Conservation (phyloP, 331 rosid species). For the Malus hybrid region DNA sequence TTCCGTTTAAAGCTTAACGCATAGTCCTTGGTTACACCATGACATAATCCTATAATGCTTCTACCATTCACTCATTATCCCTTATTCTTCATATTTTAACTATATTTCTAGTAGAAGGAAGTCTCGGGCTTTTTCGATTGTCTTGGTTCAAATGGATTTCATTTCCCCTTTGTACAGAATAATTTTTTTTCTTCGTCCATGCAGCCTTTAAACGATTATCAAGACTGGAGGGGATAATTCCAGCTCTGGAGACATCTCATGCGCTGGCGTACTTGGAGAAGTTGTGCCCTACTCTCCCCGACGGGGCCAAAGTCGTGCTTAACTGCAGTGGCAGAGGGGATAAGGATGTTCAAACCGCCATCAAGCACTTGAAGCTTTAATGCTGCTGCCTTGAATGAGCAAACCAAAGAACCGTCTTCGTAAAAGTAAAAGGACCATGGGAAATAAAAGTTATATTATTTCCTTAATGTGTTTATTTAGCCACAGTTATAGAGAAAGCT, state of each 20-base stretch:
- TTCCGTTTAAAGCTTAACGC: not conserved
- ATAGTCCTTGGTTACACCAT: not conserved
- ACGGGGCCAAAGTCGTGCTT: slow-evolving; percentile 67
- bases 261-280: slow-evolving; percentile 83
- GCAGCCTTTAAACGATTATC: slow-evolving; percentile 84
- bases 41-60: not conserved
- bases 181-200: not conserved
- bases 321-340: slow-evolving; percentile 98
- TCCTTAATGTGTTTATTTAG: not conserved
- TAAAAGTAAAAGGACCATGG: not conserved
- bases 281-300: slow-evolving; percentile 70
- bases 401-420: not conserved
- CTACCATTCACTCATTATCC: not conserved
- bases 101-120: not conserved
- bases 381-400: not conserved
- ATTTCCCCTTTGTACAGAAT: not conserved
- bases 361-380: slow-evolving; percentile 68
- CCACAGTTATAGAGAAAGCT: not conserved
- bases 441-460: not conserved
- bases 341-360: slow-evolving; percentile 87
- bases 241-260: slow-evolving; percentile 95
- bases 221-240: slow-evolving; percentile 82
- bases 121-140: not conserved
- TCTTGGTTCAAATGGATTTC: not conserved
- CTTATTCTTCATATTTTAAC: not conserved